phyloP scores from a whole-genome alignment of 2,329 filamentous ascomycete genomes.

The Zymoseptoria brevis region DNA sequence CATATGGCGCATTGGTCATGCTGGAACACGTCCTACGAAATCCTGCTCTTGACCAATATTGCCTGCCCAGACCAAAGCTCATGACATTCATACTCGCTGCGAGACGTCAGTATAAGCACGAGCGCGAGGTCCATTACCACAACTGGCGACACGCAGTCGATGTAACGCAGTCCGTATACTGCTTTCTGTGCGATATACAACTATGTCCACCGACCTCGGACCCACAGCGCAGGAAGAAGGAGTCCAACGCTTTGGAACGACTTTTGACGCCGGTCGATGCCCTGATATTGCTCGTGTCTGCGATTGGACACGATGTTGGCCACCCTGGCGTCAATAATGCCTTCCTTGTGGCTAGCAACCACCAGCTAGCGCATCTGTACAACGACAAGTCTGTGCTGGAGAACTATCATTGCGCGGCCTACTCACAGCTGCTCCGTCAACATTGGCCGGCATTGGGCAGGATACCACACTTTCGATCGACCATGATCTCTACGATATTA shows the following conservation, averaged over 20 bases:
- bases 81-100: constrained; percentile 81
- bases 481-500: constrained; percentile 96
- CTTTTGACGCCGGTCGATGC: constrained; percentile 82
- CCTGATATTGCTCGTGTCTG: constrained; percentile 80
- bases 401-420: constrained; percentile 95
- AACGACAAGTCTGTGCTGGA: constrained; percentile 95
- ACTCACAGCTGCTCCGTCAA: constrained; percentile 85
- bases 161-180: constrained; percentile 86
- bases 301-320: constrained; percentile 96
- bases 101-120: constrained; percentile 82
- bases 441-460: constrained; percentile 83
- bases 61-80: constrained; percentile 47
- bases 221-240: constrained; percentile 24
- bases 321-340: constrained; percentile 98
- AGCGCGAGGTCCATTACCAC: constrained; percentile 56
- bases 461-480: constrained; percentile 68
- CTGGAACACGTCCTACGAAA: constrained; percentile 78
- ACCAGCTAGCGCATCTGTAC: constrained; percentile 87
- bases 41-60: constrained; percentile 66
- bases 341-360: constrained; percentile 84
- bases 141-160: constrained; percentile 98
- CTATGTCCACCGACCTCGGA: constrained; percentile 59
- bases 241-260: constrained; percentile 55
- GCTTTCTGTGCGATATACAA: constrained; percentile 65
- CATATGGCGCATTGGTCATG: constrained; percentile 79